Conservation (phyloP, 1,139 yeast genomes). For the Torulaspora pretoriensis region DNA sequence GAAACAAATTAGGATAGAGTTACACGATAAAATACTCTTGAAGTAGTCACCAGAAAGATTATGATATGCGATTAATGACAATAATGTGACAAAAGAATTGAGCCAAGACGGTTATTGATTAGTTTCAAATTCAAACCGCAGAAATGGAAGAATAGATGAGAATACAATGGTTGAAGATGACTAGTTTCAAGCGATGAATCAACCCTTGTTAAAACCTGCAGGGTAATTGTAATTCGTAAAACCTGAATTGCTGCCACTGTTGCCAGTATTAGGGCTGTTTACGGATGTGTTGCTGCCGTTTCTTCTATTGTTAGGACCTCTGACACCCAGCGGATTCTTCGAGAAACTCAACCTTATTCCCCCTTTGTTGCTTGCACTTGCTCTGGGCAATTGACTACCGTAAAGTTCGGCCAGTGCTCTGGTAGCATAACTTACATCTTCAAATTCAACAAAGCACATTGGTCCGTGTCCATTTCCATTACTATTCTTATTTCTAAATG, state of each 20-base stretch:
- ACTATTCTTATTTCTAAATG: slow-evolving; percentile 71
- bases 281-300: slow-evolving; percentile 21
- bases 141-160: background rate
- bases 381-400: slow-evolving; percentile 75
- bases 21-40: slow-evolving; percentile 9
- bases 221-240: slow-evolving; percentile 17
- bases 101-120: background rate
- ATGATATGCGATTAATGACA: slow-evolving; percentile 15
- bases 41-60: slow-evolving; percentile 9
- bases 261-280: slow-evolving; percentile 15
- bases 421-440: slow-evolving; percentile 90
- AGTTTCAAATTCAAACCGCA: background rate
- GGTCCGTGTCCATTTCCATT: slow-evolving; percentile 70
- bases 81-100: slow-evolving; percentile 8
- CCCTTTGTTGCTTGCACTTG: slow-evolving; percentile 70
- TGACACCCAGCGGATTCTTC: slow-evolving; percentile 93
- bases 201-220: slow-evolving; percentile 13
- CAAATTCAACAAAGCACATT: slow-evolving; percentile 98
- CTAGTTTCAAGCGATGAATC: background rate
- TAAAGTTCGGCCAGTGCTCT: slow-evolving; percentile 88
- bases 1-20: slow-evolving; percentile 6
- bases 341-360: slow-evolving; percentile 92
- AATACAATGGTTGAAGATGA: background rate
- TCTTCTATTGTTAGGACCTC: slow-evolving; percentile 48
- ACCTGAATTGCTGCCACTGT: slow-evolving; percentile 14